These are phyloP conservation scores for Cymbidium sinense DNA, from an alignment of 106 monocot genomes.

Conservation along the genomic window DNA sequence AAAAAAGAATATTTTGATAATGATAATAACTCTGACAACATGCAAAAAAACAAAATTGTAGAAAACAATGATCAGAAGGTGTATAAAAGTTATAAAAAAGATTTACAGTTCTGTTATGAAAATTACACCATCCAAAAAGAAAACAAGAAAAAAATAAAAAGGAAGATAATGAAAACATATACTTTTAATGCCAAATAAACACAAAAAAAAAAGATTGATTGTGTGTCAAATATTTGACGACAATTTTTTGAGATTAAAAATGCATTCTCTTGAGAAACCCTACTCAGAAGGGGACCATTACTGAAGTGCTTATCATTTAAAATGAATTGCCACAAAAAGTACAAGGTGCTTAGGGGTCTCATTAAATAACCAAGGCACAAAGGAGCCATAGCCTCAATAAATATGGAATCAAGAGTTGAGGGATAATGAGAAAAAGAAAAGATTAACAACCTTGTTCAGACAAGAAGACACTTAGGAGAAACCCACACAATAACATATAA, in stretches of 20 bases:
- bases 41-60: neutral
- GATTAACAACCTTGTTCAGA: neutral
- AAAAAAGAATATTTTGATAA: too few species aligned
- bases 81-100: neutral
- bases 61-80: neutral
- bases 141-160: neutral
- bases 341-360: neutral
- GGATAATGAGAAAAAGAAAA: neutral
- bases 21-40: neutral
- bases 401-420: neutral
- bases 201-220: neutral
- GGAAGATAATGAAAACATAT: neutral
- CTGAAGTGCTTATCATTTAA: neutral
- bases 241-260: neutral
- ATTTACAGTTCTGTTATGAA: neutral
- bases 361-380: neutral
- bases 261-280: neutral
- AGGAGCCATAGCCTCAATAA: neutral
- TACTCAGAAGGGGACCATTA: neutral
- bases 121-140: neutral
- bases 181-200: neutral
- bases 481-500: neutral
- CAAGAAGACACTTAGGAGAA: neutral
- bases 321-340: neutral
- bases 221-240: neutral